These are phyloP conservation scores for Sonneratia caseolaris DNA, from an alignment of 345 rosid species.

Conservation along the genomic window DNA sequence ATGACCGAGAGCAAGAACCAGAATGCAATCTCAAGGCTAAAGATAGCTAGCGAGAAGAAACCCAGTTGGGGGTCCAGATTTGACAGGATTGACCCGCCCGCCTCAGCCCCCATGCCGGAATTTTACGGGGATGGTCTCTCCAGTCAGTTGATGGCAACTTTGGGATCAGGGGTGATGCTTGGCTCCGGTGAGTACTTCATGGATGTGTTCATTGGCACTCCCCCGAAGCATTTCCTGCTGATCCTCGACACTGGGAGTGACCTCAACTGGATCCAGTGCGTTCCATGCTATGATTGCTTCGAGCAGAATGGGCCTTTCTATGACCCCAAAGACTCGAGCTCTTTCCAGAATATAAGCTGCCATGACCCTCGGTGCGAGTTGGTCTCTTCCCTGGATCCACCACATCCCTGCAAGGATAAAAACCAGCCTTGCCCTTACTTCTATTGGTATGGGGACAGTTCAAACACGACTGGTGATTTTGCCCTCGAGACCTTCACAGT, in stretches of 20 bases:
- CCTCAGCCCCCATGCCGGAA: constrained; percentile 22
- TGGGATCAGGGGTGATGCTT: constrained; percentile 77
- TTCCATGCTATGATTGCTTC: constrained; percentile 85
- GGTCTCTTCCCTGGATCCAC: constrained; percentile 68
- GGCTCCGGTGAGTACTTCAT: constrained; percentile 95
- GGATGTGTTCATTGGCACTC: constrained; percentile 89
- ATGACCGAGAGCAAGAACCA: constrained; percentile 70
- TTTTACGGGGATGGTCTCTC: constrained; percentile 18
- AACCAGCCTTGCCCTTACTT: constrained; percentile 76
- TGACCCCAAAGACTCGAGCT: constrained; percentile 49
- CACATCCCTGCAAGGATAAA: constrained; percentile 47
- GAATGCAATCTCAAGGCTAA: constrained; percentile 35
- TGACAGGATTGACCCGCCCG: neutral
- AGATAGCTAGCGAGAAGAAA: constrained; percentile 14
- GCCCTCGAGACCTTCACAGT: constrained; percentile 77
- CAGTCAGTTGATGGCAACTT: constrained; percentile 65
- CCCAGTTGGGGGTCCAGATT: constrained; percentile 7
- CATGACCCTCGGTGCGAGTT: constrained; percentile 51
- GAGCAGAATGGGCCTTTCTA: constrained; percentile 69
- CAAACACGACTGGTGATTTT: constrained; percentile 92
- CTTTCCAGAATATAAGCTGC: constrained; percentile 60
- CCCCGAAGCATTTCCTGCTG: constrained; percentile 80
- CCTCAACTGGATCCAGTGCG: constrained; percentile 87
- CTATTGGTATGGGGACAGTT: constrained; percentile 96
- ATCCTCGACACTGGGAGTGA: constrained; percentile 97